Evolutionary conservation across 1,139 yeast species (phyloP).

Genomic region (Nematodospora anomalae): DNA sequence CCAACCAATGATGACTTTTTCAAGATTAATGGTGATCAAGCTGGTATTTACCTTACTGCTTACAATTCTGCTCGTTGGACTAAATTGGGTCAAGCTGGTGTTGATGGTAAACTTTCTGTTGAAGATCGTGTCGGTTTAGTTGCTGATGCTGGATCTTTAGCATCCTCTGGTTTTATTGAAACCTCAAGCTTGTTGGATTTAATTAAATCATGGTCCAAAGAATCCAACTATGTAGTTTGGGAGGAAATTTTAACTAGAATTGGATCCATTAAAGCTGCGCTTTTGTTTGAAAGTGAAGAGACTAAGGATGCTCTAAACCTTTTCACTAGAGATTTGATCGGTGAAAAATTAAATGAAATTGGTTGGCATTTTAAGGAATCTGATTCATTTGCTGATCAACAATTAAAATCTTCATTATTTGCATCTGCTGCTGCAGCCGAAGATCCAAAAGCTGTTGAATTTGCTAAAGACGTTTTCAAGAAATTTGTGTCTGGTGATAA

Average conservation of each 20-base stretch:
- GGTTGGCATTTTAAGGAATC: slow-evolving; percentile 68
- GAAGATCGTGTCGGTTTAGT: slow-evolving; percentile 87
- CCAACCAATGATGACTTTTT: slow-evolving; percentile 54
- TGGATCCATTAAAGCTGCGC: slow-evolving; percentile 59
- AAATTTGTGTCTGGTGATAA: slow-evolving; percentile 64
- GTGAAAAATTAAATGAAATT: slow-evolving; percentile 53
- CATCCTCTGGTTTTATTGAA: slow-evolving; percentile 70
- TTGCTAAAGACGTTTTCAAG: slow-evolving; percentile 57
- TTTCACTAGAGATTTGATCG: slow-evolving; percentile 61
- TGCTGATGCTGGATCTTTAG: slow-evolving; percentile 75
- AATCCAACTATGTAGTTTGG: slow-evolving; percentile 77
- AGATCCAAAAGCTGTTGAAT: slow-evolving; percentile 54
- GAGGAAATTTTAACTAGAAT: slow-evolving; percentile 60
- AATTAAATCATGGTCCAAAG: slow-evolving; percentile 66
- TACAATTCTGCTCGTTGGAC: slow-evolving; percentile 74
- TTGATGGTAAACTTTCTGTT: slow-evolving; percentile 63
- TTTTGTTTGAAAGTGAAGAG: slow-evolving; percentile 65
- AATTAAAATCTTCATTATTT: slow-evolving; percentile 73
- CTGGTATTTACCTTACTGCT: slow-evolving; percentile 80
- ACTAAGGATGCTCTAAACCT: slow-evolving; percentile 56
- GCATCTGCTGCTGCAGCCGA: slow-evolving; percentile 64
- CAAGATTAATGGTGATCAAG: slow-evolving; percentile 79
- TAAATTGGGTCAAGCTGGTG: slow-evolving; percentile 71
- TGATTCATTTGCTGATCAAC: slow-evolving; percentile 72
- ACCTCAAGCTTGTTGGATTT: slow-evolving; percentile 66